phyloP scores from a whole-genome alignment of 768 basidiomycete species.

The Serendipita sp. region DNA sequence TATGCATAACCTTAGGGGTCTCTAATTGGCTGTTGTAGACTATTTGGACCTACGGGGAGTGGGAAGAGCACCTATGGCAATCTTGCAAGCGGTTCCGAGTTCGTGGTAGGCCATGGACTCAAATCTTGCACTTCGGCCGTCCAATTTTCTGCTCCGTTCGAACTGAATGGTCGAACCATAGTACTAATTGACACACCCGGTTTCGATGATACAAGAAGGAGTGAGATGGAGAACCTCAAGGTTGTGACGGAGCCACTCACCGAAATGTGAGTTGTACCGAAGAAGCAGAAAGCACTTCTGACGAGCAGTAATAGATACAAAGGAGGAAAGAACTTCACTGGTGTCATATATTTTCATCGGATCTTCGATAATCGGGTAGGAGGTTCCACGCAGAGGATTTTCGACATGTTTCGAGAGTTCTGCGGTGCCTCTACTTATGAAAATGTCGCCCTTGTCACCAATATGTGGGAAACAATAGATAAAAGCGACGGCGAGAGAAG shows the following conservation, averaged over 20 bases:
- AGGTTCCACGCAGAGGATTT: background rate
- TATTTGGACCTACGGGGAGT: too few species aligned
- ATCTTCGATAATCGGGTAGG: background rate
- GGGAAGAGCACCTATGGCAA: constrained; percentile 12
- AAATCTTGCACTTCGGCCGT: constrained; percentile 13
- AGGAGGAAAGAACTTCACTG: background rate
- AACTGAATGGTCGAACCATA: constrained; percentile 11
- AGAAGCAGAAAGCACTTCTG: background rate
- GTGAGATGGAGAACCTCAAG: background rate
- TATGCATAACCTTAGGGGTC: too few species aligned
- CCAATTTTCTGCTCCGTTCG: constrained; percentile 8
- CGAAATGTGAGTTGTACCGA: background rate
- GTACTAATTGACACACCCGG: constrained; percentile 15
- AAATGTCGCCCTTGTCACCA: constrained; percentile 4
- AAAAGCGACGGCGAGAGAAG: too few species aligned
- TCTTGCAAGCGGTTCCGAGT: constrained; percentile 11
- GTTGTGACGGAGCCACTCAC: background rate
- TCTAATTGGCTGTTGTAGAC: too few species aligned
- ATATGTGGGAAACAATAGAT: constrained; percentile 8
- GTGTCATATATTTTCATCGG: constrained; percentile 5
- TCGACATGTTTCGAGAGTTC: background rate
- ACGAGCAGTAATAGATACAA: background rate
- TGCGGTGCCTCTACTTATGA: background rate
- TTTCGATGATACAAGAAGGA: constrained; percentile 14
- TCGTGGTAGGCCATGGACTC: constrained; percentile 11